Evolutionary conservation across 371 early-diverging fungal genomes (phyloP), one percentile per base, ranked within the genome.

Genomic region (Entomophthora muscae): DNA sequence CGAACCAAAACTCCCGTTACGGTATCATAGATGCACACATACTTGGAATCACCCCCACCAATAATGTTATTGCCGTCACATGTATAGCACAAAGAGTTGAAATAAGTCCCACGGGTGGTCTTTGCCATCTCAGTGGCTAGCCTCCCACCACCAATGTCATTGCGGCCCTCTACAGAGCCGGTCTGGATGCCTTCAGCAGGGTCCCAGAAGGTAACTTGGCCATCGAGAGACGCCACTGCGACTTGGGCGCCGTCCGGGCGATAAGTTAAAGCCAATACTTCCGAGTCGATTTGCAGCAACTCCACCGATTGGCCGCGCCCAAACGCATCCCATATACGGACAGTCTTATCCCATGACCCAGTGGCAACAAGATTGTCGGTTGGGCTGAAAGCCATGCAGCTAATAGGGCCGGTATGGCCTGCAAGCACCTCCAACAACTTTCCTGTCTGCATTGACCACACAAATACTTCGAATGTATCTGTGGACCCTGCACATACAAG

Each of bases 371-470:
- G 69, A 68, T 81, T 76, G 10, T 85, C 83, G 28, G 79, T 79
- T 0, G 93, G 89, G 2, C 89, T 89, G 72, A 98, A 97, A 1
- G 83, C 81, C 61, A 98, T 75, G 1, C 79, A 72, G 64, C 84
- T 83, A 53, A 98, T 77, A 1, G 98, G 97, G 0, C 90, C 98
- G 61, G 86, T 85, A 69, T 98, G 98, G 0, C 97, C 98, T 29
- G 87, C 79, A 31, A 95, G 73, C 57, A 96, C 86, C 68, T 98
- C 98, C 24, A 98, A 76, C 59, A 97, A 74, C 68, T 91, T 90
- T 32, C 98, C 98, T 0, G 95, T 98, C 68, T 95, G 95, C 63
- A 98, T 90, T 60, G 90, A 89, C 98, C 98, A 98, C 54, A 97
- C 86, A 69, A 80, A 97, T 52, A 97, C 89, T 70, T 96, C 97